Base-by-base conservation (phyloP, 2,329 filamentous ascomycete genomes). In the Zymoseptoria brevis region DNA sequence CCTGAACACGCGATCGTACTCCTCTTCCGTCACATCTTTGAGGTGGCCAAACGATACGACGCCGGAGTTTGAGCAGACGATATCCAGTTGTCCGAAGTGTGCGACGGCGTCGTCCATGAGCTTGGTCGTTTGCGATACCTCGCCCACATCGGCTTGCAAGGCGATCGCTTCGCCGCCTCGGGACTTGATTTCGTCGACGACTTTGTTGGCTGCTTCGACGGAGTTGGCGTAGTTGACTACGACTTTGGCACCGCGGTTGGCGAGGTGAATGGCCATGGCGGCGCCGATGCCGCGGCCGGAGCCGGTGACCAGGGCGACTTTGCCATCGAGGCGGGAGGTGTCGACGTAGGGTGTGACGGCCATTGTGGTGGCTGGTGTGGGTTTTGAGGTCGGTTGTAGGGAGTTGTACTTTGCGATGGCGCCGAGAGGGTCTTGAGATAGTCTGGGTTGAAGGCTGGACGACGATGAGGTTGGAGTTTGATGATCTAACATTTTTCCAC, bases 191-290 rank as follows among this genome's bases (percentile, higher is more conserved):
- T 81, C 75, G 56, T 81, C 75, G 60, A 89, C 86, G 59, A 88
- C 80, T 69, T 84, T 80, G 64, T 88, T 81, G 57, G 87, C 87
- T 19, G 85, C 81, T 55, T 82, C 79, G 60, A 79, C 74, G 70
- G 82, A 83, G 77, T 87, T 86, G 73, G 85, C 83, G 75, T 86
- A 86, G 80, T 86, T 86, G 71, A 87, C 81, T 61, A 84, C 80
- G 56, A 87, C 83, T 73, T 84, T 84, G 67, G 85, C 85, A 56
- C 85, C 85, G 60, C 84, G 83, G 62, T 80, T 78, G 60, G 81
- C 85, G 58, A 88, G 82, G 74, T 87, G 83, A 57, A 82, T 77
- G 56, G 85, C 85, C 79, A 87, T 87, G 66, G 83, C 82, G 56
- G 81, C 80, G 60, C 85, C 85, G 64, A 88, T 87, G 66, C 85